Conservation (phyloP, 306 rosid genomes). For the Quercus dentata region DNA sequence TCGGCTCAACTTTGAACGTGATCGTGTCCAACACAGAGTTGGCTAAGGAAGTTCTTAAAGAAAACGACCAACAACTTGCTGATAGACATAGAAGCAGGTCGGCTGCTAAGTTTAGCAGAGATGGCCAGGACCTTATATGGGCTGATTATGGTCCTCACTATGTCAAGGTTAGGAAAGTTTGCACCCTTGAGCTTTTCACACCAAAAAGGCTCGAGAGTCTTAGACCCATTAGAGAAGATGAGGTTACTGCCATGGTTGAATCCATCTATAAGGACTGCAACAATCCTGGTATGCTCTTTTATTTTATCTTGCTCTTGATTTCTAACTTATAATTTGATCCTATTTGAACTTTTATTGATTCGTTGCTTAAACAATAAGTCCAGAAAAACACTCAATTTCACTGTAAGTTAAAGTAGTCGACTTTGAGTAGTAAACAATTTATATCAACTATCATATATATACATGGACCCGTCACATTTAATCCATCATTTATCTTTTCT, state of each 20-base stretch:
- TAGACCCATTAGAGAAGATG: slow-evolving; percentile 84
- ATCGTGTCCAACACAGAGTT: slow-evolving; percentile 59
- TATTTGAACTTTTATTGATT: too few relatives aligned
- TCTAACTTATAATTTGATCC: not conserved
- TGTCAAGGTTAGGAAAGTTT: slow-evolving; percentile 91
- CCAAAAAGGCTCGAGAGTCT: slow-evolving; percentile 62
- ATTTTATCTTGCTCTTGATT: too few relatives aligned
- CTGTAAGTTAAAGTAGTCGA: too few relatives aligned
- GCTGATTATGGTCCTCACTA: slow-evolving; percentile 96
- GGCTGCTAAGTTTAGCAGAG: slow-evolving; percentile 69
- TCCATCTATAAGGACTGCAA: slow-evolving; percentile 54
- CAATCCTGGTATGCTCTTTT: slow-evolving; percentile 36
- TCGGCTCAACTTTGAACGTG: slow-evolving; percentile 69
- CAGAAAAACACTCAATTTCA: too few relatives aligned
- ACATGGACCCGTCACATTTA: too few relatives aligned
- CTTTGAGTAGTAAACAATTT: too few relatives aligned
- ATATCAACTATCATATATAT: too few relatives aligned
- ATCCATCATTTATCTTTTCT: too few relatives aligned
- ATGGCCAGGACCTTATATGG: slow-evolving; percentile 86
- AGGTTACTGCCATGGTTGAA: slow-evolving; percentile 86
- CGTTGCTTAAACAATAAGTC: too few relatives aligned
- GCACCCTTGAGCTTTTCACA: slow-evolving; percentile 88
- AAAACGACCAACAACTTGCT: slow-evolving; percentile 68
- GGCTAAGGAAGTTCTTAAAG: slow-evolving; percentile 75
- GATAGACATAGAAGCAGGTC: slow-evolving; percentile 71